Percentiles rank a stretch among this genome's conserved stretches.
phyloP scores from a whole-genome alignment of 495 filamentous ascomycete species.

The Penicillium robsamsonii region DNA sequence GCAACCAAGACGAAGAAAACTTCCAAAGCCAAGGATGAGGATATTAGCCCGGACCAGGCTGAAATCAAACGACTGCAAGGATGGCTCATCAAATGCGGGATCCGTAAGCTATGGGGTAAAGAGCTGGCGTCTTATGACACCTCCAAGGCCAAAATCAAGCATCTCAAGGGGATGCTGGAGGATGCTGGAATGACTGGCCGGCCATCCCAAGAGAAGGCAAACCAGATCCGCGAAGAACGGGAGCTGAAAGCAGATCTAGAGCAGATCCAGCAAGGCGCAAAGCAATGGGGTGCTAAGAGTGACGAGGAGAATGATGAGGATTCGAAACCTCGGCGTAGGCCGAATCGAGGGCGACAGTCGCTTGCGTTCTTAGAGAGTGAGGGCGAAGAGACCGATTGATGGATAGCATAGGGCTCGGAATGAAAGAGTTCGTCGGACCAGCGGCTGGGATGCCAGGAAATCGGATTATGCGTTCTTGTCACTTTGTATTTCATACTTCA shows the following conservation, averaged over 20 bases:
- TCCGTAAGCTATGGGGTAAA: slow-evolving; percentile 87
- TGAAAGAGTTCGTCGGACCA: background rate
- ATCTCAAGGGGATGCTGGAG: slow-evolving; percentile 72
- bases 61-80: slow-evolving; percentile 90
- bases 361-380: slow-evolving; percentile 56
- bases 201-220: slow-evolving; percentile 79
- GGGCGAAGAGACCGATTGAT: slow-evolving; percentile 54
- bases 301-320: slow-evolving; percentile 46
- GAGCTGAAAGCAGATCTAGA: slow-evolving; percentile 82
- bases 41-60: slow-evolving; percentile 63
- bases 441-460: background rate
- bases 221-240: slow-evolving; percentile 77
- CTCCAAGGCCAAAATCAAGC: slow-evolving; percentile 74
- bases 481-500: slow-evolving; percentile 4
- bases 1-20: slow-evolving; percentile 37
- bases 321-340: slow-evolving; percentile 35
- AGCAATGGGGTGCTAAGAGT: slow-evolving; percentile 63
- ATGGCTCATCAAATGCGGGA: slow-evolving; percentile 85
- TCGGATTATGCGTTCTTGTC: slow-evolving; percentile 1
- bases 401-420: slow-evolving; percentile 1
- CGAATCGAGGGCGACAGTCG: slow-evolving; percentile 45
- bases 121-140: slow-evolving; percentile 77
- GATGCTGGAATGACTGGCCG: slow-evolving; percentile 85
- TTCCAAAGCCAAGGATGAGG: slow-evolving; percentile 42
- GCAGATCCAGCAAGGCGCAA: slow-evolving; percentile 72